These are phyloP conservation scores for Quercus phellos DNA, from an alignment of 331 rosid genomes.

Conservation along the genomic window DNA sequence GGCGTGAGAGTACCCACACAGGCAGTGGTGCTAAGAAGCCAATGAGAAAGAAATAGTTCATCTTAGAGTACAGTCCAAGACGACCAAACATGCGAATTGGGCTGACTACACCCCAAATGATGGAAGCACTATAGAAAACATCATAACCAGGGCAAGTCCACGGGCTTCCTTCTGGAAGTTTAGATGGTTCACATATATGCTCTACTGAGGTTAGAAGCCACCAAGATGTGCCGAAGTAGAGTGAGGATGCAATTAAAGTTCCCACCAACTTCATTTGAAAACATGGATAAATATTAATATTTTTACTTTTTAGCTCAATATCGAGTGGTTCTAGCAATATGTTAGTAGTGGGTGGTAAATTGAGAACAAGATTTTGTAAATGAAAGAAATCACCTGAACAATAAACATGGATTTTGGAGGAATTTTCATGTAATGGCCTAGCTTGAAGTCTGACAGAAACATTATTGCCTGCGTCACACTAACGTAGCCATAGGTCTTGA, in stretches of 20 bases:
- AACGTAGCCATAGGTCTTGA: conserved; percentile 47
- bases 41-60: conserved; percentile 44
- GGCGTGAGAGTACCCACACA: conserved; percentile 16
- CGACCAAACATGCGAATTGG: conserved; percentile 38
- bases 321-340: not conserved
- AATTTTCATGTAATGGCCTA: conserved; percentile 60
- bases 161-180: conserved; percentile 35
- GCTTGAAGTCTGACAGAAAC: conserved; percentile 42
- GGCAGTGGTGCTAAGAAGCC: conserved; percentile 38
- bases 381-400: conserved; percentile 31
- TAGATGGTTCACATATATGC: conserved; percentile 22
- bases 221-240: conserved; percentile 35
- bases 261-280: conserved; percentile 27
- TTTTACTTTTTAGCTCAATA: not conserved
- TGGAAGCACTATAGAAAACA: conserved; percentile 43
- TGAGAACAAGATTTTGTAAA: not conserved
- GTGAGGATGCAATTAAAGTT: conserved; percentile 25
- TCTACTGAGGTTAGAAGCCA: conserved; percentile 33
- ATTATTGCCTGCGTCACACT: conserved; percentile 48
- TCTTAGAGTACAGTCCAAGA: conserved; percentile 23
- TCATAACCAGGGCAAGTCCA: conserved; percentile 47
- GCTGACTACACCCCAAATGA: conserved; percentile 50
- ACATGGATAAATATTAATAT: not conserved
- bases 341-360: not conserved
- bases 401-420: conserved; percentile 52